Evolutionary conservation across 2,329 filamentous ascomycete species (phyloP).

Genomic region (Trichoderma aggressivum): DNA sequence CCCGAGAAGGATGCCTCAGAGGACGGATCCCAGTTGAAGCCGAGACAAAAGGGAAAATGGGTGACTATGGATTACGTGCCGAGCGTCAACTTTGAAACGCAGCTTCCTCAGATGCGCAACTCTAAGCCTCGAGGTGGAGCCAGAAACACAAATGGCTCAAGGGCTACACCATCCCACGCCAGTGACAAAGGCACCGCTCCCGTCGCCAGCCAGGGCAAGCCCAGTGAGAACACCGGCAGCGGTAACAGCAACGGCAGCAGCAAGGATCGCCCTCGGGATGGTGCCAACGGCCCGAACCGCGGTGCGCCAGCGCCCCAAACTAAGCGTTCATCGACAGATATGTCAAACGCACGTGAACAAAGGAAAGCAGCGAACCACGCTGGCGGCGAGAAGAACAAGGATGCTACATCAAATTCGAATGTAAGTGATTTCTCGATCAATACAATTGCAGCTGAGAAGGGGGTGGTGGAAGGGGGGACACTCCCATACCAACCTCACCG

Average conservation of each 20-base stretch:
- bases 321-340: conserved; percentile 47
- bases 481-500: neutral
- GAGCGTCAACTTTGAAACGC: conserved; percentile 82
- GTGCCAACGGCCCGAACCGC: conserved; percentile 32
- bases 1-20: conserved; percentile 64
- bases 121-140: conserved; percentile 50
- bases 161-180: conserved; percentile 34
- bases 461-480: neutral
- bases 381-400: conserved; percentile 41
- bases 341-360: conserved; percentile 39
- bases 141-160: conserved; percentile 39
- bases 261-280: conserved; percentile 38
- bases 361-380: conserved; percentile 42
- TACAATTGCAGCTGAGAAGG: neutral
- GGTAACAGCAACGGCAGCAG: conserved; percentile 8
- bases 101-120: conserved; percentile 56
- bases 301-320: conserved; percentile 36
- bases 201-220: conserved; percentile 30
- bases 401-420: conserved; percentile 31
- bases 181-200: conserved; percentile 37
- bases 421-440: conserved; percentile 35
- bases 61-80: conserved; percentile 78
- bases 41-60: conserved; percentile 78
- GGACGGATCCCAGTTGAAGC: conserved; percentile 41
- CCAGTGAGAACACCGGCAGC: conserved; percentile 26